Evolutionary conservation across 2,329 filamentous ascomycete species (phyloP).

Genomic region (Fusarium virguliforme): DNA sequence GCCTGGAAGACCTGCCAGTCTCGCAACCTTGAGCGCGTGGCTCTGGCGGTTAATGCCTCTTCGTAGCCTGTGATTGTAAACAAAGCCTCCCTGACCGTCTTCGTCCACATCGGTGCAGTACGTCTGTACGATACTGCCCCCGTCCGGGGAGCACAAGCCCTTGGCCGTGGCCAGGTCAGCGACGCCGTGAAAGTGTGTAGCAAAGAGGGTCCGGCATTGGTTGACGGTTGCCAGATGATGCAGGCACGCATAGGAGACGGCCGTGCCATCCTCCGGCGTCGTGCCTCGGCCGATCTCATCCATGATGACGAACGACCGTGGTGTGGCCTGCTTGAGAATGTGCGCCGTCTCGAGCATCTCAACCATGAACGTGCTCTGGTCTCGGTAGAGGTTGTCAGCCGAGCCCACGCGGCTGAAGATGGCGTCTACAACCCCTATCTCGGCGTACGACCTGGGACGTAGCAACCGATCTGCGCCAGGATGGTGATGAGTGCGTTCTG

Average conservation of each 20-base stretch:
- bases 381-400: slow-evolving; percentile 92
- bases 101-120: slow-evolving; percentile 95
- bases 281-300: slow-evolving; percentile 97
- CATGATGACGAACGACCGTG: slow-evolving; percentile 94
- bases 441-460: slow-evolving; percentile 89
- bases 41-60: slow-evolving; percentile 88
- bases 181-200: slow-evolving; percentile 92
- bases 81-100: slow-evolving; percentile 78
- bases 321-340: slow-evolving; percentile 88
- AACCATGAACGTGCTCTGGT: slow-evolving; percentile 99
- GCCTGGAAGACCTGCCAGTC: slow-evolving; percentile 85
- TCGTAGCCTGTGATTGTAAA: slow-evolving; percentile 87
- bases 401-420: slow-evolving; percentile 95
- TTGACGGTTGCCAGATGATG: slow-evolving; percentile 87
- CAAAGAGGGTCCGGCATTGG: slow-evolving; percentile 86
- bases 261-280: slow-evolving; percentile 91
- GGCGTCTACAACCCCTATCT: slow-evolving; percentile 93
- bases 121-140: slow-evolving; percentile 70
- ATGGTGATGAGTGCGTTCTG: slow-evolving; percentile 97
- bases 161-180: slow-evolving; percentile 80
- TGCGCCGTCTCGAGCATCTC: slow-evolving; percentile 98
- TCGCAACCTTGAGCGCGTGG: slow-evolving; percentile 96
- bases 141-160: slow-evolving; percentile 58
- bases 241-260: slow-evolving; percentile 90
- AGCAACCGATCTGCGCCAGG: slow-evolving; percentile 92